A percentile compares a stretch with the other conserved stretches of the same genome.
Evolutionary conservation across 768 basidiomycete species (phyloP).

Genomic region (Gloeostereum incarnatum): DNA sequence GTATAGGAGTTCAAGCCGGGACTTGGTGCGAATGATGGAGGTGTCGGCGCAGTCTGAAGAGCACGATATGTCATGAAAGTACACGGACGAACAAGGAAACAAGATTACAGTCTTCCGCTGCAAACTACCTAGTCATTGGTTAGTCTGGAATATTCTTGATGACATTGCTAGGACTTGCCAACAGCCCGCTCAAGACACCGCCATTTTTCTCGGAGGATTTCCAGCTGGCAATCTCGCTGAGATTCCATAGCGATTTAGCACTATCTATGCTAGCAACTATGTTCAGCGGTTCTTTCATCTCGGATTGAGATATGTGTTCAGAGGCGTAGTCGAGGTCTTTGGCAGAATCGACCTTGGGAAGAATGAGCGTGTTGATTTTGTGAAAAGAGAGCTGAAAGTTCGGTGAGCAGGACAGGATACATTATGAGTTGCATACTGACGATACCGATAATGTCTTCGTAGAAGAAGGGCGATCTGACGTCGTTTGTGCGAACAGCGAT

Average conservation of each 20-base stretch:
- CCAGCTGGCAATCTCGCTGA: constrained; percentile 68
- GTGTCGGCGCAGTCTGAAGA: constrained; percentile 81
- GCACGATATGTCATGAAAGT: neutral
- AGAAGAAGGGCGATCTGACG: constrained; percentile 55
- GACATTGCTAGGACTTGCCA: constrained; percentile 34
- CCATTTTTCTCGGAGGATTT: constrained; percentile 42
- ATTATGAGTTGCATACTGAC: constrained; percentile 22
- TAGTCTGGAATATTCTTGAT: neutral
- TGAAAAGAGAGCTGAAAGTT: constrained; percentile 30
- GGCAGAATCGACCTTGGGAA: constrained; percentile 77
- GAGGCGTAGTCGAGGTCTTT: constrained; percentile 59
- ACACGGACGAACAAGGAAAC: neutral
- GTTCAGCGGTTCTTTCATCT: constrained; percentile 27
- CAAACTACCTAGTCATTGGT: constrained; percentile 49
- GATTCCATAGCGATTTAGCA: constrained; percentile 57
- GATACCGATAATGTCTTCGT: constrained; percentile 51
- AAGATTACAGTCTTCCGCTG: constrained; percentile 82
- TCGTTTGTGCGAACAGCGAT: constrained; percentile 69
- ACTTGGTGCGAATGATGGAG: constrained; percentile 65
- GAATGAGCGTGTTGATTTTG: constrained; percentile 55
- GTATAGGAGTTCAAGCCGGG: constrained; percentile 70
- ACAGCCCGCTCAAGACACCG: constrained; percentile 44
- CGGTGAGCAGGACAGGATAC: constrained; percentile 2
- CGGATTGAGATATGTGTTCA: constrained; percentile 10
- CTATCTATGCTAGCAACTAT: constrained; percentile 85